phyloP scores from a whole-genome alignment of 371 early-diverging fungal genomes.

The Dichotomocladium elegans region DNA sequence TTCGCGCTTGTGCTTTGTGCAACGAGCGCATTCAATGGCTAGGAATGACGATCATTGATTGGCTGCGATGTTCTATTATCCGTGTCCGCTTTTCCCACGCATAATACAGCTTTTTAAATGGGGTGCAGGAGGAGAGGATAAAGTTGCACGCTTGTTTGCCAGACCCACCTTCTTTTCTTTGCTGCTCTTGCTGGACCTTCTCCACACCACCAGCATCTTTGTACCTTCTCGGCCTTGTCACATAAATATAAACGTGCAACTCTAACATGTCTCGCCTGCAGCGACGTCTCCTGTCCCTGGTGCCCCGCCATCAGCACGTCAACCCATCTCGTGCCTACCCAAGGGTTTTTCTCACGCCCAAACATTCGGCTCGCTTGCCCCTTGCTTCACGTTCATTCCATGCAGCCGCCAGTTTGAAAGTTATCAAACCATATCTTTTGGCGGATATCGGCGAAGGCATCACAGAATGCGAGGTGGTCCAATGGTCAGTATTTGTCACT shows the following conservation, averaged over 20 bases:
- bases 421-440: slow-evolving; percentile 77
- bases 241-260: too few species aligned
- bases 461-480: slow-evolving; percentile 93
- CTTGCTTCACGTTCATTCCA: slow-evolving; percentile 4
- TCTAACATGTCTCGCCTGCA: too few species aligned
- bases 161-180: neutral
- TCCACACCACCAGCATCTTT: too few species aligned
- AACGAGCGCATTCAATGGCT: too few species aligned
- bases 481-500: slow-evolving; percentile 69
- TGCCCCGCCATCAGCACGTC: neutral
- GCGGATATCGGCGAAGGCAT: slow-evolving; percentile 99
- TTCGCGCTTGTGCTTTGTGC: too few species aligned
- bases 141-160: neutral
- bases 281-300: too few species aligned
- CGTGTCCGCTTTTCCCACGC: neutral
- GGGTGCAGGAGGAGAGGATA: too few species aligned
- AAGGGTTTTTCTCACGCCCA: neutral
- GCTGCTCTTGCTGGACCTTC: neutral
- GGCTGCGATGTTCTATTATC: too few species aligned
- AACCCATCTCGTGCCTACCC: neutral
- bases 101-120: neutral
- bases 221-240: too few species aligned
- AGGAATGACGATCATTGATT: too few species aligned
- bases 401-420: neutral
- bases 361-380: too few species aligned